Conservation (phyloP, 805 yeast genomes). For the Komagataella pastoris region DNA sequence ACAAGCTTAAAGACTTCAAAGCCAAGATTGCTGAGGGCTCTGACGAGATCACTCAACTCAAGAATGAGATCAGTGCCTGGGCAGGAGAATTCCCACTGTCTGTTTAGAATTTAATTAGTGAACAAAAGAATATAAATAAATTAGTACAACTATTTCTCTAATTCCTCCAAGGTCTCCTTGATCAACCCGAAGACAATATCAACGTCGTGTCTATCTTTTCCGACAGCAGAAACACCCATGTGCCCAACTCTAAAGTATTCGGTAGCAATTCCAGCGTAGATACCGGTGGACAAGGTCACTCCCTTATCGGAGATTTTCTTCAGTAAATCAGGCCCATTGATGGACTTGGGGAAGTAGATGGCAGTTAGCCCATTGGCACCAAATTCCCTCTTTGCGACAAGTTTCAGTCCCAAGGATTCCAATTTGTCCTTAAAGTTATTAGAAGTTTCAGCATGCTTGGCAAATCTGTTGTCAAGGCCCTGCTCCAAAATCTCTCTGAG, state of each 20-base stretch:
- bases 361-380: conserved; percentile 89
- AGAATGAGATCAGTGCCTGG: conserved; percentile 79
- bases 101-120: conserved; percentile 19
- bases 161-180: conserved; percentile 25
- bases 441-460: conserved; percentile 49
- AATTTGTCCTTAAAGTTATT: conserved; percentile 48
- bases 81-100: conserved; percentile 76
- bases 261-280: conserved; percentile 65
- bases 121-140: neutral
- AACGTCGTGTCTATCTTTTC: conserved; percentile 39
- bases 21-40: conserved; percentile 60
- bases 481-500: conserved; percentile 51
- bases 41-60: conserved; percentile 52
- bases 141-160: conserved; percentile 15
- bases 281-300: conserved; percentile 79
- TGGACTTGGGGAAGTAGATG: conserved; percentile 65
- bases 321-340: conserved; percentile 57
- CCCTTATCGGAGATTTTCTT: conserved; percentile 46
- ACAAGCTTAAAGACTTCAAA: conserved; percentile 94
- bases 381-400: conserved; percentile 46
- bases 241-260: conserved; percentile 91
- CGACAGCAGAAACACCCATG: conserved; percentile 76
- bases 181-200: conserved; percentile 34
- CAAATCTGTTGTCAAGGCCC: conserved; percentile 46
- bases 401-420: conserved; percentile 46